Evolutionary conservation across 164 flowering plant species (phyloP).

Genomic region (Taxillus chinensis): DNA sequence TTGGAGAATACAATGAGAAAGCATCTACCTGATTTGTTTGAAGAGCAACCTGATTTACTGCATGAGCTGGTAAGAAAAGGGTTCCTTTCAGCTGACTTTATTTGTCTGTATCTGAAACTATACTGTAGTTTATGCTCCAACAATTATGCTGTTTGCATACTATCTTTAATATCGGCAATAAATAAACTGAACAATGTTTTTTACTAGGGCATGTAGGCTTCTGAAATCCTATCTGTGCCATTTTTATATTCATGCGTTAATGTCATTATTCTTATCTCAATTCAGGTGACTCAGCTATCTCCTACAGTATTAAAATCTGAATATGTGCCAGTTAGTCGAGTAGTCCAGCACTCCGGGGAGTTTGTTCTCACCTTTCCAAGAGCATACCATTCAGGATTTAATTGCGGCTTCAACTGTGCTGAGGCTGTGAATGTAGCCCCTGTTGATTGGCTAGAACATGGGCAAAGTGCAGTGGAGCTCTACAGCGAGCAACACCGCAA

Average conservation of each 20-base stretch:
- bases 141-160: no score
- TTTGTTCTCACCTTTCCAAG: constrained; percentile 81
- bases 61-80: constrained; percentile 51
- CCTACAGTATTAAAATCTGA: constrained; percentile 63
- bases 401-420: constrained; percentile 83
- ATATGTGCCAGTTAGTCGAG: constrained; percentile 66
- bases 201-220: background rate
- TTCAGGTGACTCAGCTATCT: constrained; percentile 75
- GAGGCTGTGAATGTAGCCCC: constrained; percentile 90
- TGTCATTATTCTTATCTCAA: constrained; percentile 1
- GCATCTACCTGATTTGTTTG: constrained; percentile 74
- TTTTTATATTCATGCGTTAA: background rate
- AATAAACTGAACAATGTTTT: no score
- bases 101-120: background rate
- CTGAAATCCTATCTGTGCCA: background rate
- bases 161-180: no score
- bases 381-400: constrained; percentile 78
- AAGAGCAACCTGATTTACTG: constrained; percentile 70
- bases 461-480: constrained; percentile 70
- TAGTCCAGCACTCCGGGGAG: constrained; percentile 58
- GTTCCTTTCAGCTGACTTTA: background rate
- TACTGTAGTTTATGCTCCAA: background rate
- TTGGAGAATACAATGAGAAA: constrained; percentile 75
- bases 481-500: constrained; percentile 58
- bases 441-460: constrained; percentile 72